Evolutionary conservation across 2,329 filamentous ascomycete species (phyloP).

Genomic region (Exophiala alcalophila): DNA sequence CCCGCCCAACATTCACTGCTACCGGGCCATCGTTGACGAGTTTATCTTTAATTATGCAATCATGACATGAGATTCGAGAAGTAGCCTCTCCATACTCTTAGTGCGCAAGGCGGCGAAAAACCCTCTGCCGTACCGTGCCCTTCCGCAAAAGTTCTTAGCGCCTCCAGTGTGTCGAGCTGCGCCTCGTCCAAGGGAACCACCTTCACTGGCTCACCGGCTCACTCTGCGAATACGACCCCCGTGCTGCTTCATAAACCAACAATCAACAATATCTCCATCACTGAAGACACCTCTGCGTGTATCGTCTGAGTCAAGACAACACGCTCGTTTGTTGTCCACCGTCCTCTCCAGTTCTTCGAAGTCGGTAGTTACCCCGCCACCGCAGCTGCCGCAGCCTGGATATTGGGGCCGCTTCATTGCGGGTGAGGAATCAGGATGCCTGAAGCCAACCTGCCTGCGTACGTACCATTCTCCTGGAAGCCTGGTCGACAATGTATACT

Average conservation of each 20-base stretch:
- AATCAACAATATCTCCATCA: slow-evolving; percentile 5
- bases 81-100: background rate
- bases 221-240: slow-evolving; percentile 21
- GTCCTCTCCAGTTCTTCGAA: background rate
- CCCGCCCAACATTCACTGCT: too few species aligned
- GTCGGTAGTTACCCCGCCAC: slow-evolving; percentile 19
- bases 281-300: background rate
- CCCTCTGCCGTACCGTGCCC: slow-evolving; percentile 10
- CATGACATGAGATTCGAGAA: slow-evolving; percentile 23
- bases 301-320: slow-evolving; percentile 1
- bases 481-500: slow-evolving; percentile 14
- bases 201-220: slow-evolving; percentile 9
- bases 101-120: background rate
- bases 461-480: slow-evolving; percentile 39
- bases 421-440: slow-evolving; percentile 36
- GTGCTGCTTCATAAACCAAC: slow-evolving; percentile 2
- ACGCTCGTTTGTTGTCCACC: slow-evolving; percentile 1
- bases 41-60: slow-evolving; percentile 22
- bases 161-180: slow-evolving; percentile 19
- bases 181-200: slow-evolving; percentile 13
- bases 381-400: slow-evolving; percentile 15
- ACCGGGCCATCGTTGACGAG: slow-evolving; percentile 11
- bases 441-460: slow-evolving; percentile 63
- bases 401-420: slow-evolving; percentile 14
- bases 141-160: slow-evolving; percentile 26